Percentiles rank a stretch among this genome's conserved stretches.
Conservation (phyloP, 176 grass and related monocot genomes). For the Paspalum notatum region DNA sequence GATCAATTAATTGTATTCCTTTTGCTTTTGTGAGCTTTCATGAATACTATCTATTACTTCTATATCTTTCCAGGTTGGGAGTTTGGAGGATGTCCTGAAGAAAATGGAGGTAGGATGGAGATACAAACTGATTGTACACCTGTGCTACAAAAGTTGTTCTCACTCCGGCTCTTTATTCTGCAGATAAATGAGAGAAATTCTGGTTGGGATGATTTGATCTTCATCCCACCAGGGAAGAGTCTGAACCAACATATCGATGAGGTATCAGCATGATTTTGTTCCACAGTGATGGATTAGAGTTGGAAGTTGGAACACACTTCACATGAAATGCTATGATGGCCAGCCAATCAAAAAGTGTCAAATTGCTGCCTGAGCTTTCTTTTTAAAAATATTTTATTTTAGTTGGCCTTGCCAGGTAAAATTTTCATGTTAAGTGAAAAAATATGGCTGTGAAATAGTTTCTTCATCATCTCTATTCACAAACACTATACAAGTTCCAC, state of each 20-base stretch:
- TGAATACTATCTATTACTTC: slow-evolving; percentile 1
- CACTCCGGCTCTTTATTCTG: not conserved
- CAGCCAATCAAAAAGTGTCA: slow-evolving; percentile 33
- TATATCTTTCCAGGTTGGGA: slow-evolving; percentile 72
- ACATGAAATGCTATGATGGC: slow-evolving; percentile 52
- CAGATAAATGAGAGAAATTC: slow-evolving; percentile 94
- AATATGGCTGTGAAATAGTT: slow-evolving; percentile 24
- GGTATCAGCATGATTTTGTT: slow-evolving; percentile 63
- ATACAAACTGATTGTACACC: not conserved
- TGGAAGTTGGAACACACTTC: slow-evolving; percentile 27
- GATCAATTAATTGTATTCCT: slow-evolving; percentile 16
- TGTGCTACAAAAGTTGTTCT: slow-evolving; percentile 20
- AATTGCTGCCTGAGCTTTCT: slow-evolving; percentile 55
- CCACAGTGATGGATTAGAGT: slow-evolving; percentile 36
- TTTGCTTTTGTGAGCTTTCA: slow-evolving; percentile 8
- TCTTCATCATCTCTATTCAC: not conserved
- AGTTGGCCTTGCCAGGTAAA: slow-evolving; percentile 15
- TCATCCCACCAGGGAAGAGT: slow-evolving; percentile 92
- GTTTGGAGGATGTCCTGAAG: slow-evolving; percentile 93
- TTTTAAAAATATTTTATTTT: not conserved
- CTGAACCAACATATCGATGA: slow-evolving; percentile 81
- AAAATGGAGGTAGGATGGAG: slow-evolving; percentile 88
- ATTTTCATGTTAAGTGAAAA: slow-evolving; percentile 32
- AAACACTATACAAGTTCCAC: slow-evolving; percentile 7
- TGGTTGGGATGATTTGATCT: slow-evolving; percentile 98